A percentile compares a stretch with the other conserved stretches of the same genome.
phyloP scores from a whole-genome alignment of 257 asterid genomes.

The Solanum habrochaites region DNA sequence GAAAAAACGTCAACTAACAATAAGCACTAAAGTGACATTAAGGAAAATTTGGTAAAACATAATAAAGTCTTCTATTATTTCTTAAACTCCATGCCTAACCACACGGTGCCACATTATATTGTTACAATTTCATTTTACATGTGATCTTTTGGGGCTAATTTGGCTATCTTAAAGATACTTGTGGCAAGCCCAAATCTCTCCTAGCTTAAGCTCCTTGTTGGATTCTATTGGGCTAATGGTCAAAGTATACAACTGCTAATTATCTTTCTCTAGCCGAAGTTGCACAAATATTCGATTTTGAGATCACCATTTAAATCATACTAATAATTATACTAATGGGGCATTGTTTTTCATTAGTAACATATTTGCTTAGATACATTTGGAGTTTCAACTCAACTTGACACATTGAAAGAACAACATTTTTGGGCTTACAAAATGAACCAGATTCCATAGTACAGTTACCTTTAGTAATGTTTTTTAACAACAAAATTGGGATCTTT shows the following conservation, averaged over 20 bases:
- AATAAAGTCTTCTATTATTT: no score
- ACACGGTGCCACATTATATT: neutral
- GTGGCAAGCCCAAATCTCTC: neutral
- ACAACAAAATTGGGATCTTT: neutral
- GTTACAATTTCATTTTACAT: neutral
- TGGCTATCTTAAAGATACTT: neutral
- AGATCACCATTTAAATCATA: neutral
- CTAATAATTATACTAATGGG: neutral
- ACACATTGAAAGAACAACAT: neutral
- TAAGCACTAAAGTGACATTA: neutral
- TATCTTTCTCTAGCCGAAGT: neutral
- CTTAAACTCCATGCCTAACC: neutral
- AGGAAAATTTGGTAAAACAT: neutral
- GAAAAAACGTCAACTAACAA: neutral
- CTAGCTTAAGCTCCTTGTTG: neutral
- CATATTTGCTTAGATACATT: neutral
- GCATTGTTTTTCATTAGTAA: neutral
- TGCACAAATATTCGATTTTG: neutral
- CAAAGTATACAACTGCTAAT: neutral
- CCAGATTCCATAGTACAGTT: neutral
- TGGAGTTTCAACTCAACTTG: neutral
- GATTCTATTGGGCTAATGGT: neutral
- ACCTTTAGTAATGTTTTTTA: neutral
- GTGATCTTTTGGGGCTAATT: neutral
- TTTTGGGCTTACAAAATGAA: neutral